Base-by-base conservation (phyloP, 2,329 filamentous ascomycete genomes). In the Raffaelea albimanens region DNA sequence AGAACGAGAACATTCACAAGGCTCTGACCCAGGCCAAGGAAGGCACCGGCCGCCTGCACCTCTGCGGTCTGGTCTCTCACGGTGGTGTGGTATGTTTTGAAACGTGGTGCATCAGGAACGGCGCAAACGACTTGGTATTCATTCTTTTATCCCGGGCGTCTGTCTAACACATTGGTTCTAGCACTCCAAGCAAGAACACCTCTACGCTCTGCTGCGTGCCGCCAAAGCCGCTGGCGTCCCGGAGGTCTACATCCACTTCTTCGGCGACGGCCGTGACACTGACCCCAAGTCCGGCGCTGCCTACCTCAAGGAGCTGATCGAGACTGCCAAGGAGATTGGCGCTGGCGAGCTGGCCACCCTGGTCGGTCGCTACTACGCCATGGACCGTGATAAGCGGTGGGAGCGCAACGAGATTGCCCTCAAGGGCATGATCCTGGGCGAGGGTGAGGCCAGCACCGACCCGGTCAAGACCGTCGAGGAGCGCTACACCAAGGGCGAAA, bases 361-460 rank as follows among this genome's bases (percentile, higher is more conserved):
- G 43, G 91, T 97, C 51, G 93, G 93, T 51, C 83, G 91, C 58
- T 98, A 97, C 82, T 98, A 87, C 67, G 88, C 89, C 68, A 98
- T 98, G 93, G 93, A 98, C 74, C 90, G 93, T 58, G 93, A 98
- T 68, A 97, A 97, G 87, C 82, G 93, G 66, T 98, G 93, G 93
- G 93, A 98, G 63, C 80, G 93, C 63, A 76, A 95, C 56, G 87
- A 96, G 73, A 60, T 95, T 57, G 93, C 85, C 57, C 73, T 98
- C 64, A 91, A 93, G 70, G 93, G 87, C 51, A 64, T 98, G 58
- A 72, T 95, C 41, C 72, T 78, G 13, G 91, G 93, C 51, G 87
- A 96, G 67, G 93, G 93, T 50, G 89, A 96, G 67, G 78, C 82
- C 51, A 86, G 81, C 66, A 78, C 76, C 41, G 93, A 98, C 65